These are phyloP conservation scores for Hericium alpestre DNA, from an alignment of 768 basidiomycete species.

Conservation along the genomic window DNA sequence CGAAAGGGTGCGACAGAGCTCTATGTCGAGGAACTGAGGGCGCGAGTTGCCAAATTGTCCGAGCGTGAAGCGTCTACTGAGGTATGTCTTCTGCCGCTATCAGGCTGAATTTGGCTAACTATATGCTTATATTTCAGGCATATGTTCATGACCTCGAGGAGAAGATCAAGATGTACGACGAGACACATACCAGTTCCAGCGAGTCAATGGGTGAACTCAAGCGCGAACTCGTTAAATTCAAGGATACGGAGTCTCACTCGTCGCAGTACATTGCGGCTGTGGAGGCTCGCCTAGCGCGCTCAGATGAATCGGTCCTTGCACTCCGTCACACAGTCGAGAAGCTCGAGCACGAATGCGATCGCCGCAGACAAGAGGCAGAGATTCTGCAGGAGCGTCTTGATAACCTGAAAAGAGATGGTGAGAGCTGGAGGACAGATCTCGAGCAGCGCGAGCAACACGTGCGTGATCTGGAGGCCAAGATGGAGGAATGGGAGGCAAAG, in stretches of 20 bases:
- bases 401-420: slow-evolving; percentile 57
- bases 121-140: slow-evolving; percentile 39
- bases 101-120: slow-evolving; percentile 6
- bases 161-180: slow-evolving; percentile 79
- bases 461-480: slow-evolving; percentile 63
- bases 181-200: slow-evolving; percentile 63
- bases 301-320: slow-evolving; percentile 65
- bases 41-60: slow-evolving; percentile 67
- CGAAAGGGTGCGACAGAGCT: slow-evolving; percentile 71
- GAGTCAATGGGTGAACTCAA: slow-evolving; percentile 76
- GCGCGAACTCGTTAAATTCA: slow-evolving; percentile 70
- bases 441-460: slow-evolving; percentile 75
- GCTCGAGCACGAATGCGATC: slow-evolving; percentile 67
- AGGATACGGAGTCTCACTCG: slow-evolving; percentile 64
- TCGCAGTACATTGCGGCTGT: slow-evolving; percentile 77
- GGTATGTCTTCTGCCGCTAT: slow-evolving; percentile 33
- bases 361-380: slow-evolving; percentile 62
- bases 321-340: slow-evolving; percentile 64
- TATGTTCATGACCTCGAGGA: slow-evolving; percentile 92
- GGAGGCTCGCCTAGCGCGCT: slow-evolving; percentile 66
- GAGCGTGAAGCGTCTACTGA: slow-evolving; percentile 91
- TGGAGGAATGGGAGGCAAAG: slow-evolving; percentile 70
- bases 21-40: slow-evolving; percentile 79
- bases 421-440: slow-evolving; percentile 76
- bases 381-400: slow-evolving; percentile 64